Percentiles rank a stretch among this genome's conserved stretches.
These are phyloP conservation scores for Coniochaeta ligniaria DNA, from an alignment of 2,329 filamentous ascomycete genomes.

Conservation along the genomic window DNA sequence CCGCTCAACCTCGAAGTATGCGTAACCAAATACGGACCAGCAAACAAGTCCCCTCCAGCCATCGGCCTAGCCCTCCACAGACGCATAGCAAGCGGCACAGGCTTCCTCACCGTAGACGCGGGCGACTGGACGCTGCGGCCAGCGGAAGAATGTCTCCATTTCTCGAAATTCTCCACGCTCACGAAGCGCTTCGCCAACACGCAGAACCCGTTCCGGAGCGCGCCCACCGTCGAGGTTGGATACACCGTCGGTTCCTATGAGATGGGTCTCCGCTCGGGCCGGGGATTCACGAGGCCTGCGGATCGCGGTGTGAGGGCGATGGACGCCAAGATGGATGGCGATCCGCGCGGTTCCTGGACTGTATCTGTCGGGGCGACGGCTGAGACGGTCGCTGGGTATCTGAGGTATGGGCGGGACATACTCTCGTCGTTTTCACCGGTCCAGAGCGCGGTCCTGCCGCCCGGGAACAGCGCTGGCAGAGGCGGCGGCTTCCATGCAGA, in stretches of 20 bases:
- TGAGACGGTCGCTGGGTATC: conserved; percentile 23
- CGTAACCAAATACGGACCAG: conserved; percentile 14
- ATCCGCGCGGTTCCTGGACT: conserved; percentile 28
- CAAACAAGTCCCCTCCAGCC: conserved; percentile 15
- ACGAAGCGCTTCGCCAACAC: conserved; percentile 13
- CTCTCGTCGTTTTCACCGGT: conserved; percentile 15
- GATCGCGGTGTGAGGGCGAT: conserved; percentile 29
- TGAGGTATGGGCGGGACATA: conserved; percentile 29
- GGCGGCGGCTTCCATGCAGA: conserved; percentile 27
- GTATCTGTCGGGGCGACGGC: conserved; percentile 25
- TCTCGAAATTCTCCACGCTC: conserved; percentile 23
- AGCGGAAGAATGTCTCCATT: conserved; percentile 20
- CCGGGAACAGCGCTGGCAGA: neutral
- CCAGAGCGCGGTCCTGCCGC: neutral
- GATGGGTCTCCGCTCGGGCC: conserved; percentile 21
- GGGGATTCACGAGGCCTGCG: conserved; percentile 21
- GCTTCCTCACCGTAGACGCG: conserved; percentile 31
- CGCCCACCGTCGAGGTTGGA: conserved; percentile 33
- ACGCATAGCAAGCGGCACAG: conserved; percentile 21
- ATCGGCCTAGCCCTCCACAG: conserved; percentile 25
- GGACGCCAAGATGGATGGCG: conserved; percentile 23
- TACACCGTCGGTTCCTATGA: conserved; percentile 25
- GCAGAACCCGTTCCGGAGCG: conserved; percentile 8
- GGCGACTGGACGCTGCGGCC: conserved; percentile 28
- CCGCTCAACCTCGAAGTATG: conserved; percentile 30